Evolutionary conservation across 1,139 yeast genomes (phyloP).

Genomic region (Taiozyma sp.): DNA sequence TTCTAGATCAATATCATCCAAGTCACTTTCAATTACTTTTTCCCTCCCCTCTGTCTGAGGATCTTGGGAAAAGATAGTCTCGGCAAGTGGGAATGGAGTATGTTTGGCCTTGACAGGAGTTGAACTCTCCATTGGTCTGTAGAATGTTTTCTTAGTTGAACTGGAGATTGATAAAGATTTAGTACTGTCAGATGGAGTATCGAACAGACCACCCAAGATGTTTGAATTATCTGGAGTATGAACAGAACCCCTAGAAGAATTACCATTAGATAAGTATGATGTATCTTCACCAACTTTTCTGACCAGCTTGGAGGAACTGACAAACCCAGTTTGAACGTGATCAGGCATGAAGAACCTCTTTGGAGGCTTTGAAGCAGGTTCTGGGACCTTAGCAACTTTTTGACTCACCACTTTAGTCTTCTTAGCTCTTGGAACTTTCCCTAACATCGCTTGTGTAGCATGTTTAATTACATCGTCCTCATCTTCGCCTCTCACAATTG

Average conservation of each 20-base stretch:
- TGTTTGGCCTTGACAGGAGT: not conserved
- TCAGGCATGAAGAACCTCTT: conserved; percentile 74
- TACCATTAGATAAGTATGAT: not conserved
- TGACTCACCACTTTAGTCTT: not conserved
- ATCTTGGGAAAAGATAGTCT: not conserved
- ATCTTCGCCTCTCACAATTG: conserved; percentile 49
- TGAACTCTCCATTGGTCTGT: not conserved
- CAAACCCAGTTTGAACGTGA: conserved; percentile 66
- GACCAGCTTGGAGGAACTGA: conserved; percentile 48
- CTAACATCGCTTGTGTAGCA: conserved; percentile 43
- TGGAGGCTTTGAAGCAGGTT: conserved; percentile 5
- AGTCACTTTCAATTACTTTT: not conserved
- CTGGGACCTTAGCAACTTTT: conserved; percentile 5
- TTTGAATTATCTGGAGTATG: not conserved
- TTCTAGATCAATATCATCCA: not conserved
- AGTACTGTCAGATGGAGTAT: not conserved
- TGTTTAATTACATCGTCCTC: conserved; percentile 64
- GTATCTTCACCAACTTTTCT: conserved; percentile 24
- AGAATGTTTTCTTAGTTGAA: not conserved
- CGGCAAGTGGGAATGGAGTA: not conserved
- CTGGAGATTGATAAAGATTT: not conserved
- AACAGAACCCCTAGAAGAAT: not conserved
- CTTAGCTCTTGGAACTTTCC: conserved; percentile 12
- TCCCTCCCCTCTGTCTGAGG: not conserved
- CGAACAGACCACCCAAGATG: not conserved